phyloP scores from a whole-genome alignment of 257 asterid genomes.

The Voacanga thouarsii region DNA sequence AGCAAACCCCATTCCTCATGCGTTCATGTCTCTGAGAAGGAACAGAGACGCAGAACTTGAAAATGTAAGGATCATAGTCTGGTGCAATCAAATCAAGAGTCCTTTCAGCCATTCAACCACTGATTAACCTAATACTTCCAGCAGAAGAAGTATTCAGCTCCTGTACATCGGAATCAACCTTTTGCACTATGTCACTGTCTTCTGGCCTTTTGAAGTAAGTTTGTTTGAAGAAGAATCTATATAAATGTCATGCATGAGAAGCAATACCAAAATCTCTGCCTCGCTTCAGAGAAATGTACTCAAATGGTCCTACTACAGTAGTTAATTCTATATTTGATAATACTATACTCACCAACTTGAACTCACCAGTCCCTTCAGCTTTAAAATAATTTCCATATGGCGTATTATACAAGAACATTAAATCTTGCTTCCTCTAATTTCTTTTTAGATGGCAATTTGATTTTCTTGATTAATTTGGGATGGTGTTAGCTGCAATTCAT shows the following conservation, averaged over 20 bases:
- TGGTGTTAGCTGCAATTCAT: no score
- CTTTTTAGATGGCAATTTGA: no score
- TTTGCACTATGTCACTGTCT: neutral
- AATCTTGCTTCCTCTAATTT: no score
- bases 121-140: no score
- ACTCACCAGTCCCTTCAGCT: neutral
- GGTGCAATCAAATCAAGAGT: neutral
- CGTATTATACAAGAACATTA: neutral
- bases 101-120: neutral
- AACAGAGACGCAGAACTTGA: no score
- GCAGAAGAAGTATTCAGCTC: no score
- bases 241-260: neutral
- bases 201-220: neutral
- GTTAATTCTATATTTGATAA: neutral
- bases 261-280: conserved; percentile 6
- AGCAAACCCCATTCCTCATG: no score
- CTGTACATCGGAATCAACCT: neutral
- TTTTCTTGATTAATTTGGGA: no score
- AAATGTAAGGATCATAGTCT: no score
- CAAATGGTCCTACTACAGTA: conserved; percentile 6
- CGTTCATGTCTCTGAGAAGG: no score
- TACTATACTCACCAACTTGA: conserved; percentile 14
- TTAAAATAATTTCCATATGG: neutral
- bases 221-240: neutral
- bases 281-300: conserved; percentile 21